Conservation (phyloP, 371 early-diverging fungal genomes). For the Lichtheimia corymbifera region DNA sequence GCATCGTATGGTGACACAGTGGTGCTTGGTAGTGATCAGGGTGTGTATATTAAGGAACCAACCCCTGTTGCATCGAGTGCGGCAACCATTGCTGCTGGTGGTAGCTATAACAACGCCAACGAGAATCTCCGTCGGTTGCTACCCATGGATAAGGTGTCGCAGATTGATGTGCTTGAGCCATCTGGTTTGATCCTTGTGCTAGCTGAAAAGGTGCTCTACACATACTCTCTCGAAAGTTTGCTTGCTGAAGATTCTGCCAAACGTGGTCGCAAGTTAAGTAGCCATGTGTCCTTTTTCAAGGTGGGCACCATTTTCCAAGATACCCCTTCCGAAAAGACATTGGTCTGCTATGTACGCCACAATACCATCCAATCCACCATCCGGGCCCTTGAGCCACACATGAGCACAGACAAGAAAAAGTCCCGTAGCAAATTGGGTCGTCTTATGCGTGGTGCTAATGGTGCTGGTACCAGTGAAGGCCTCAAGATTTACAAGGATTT, state of each 20-base stretch:
- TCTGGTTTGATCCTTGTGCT: conserved; percentile 76
- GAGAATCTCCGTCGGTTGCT: conserved; percentile 58
- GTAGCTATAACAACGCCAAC: conserved; percentile 22
- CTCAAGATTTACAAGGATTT: conserved; percentile 80
- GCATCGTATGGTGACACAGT: conserved; percentile 29
- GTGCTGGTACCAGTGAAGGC: conserved; percentile 49
- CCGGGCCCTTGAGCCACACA: conserved; percentile 77
- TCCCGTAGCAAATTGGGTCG: conserved; percentile 43
- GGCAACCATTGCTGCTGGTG: too few relatives aligned
- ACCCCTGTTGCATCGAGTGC: too few relatives aligned
- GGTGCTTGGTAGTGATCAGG: conserved; percentile 47
- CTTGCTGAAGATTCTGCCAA: conserved; percentile 49
- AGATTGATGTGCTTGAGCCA: conserved; percentile 78
- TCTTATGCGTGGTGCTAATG: conserved; percentile 50
- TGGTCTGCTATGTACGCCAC: conserved; percentile 77
- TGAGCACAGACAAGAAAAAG: conserved; percentile 39
- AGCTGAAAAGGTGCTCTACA: conserved; percentile 79
- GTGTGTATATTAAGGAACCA: conserved; percentile 36
- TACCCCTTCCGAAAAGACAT: conserved; percentile 62
- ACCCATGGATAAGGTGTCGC: conserved; percentile 80
- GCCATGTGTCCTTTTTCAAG: conserved; percentile 88
- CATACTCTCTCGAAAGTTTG: conserved; percentile 74
- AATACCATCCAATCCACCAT: conserved; percentile 72
- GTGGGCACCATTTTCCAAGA: conserved; percentile 80
- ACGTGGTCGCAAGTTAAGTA: conserved; percentile 70